Evolutionary conservation across 306 rosid genomes (phyloP), one percentile per base, ranked within the genome.

Genomic region (Coriaria nepalensis): DNA sequence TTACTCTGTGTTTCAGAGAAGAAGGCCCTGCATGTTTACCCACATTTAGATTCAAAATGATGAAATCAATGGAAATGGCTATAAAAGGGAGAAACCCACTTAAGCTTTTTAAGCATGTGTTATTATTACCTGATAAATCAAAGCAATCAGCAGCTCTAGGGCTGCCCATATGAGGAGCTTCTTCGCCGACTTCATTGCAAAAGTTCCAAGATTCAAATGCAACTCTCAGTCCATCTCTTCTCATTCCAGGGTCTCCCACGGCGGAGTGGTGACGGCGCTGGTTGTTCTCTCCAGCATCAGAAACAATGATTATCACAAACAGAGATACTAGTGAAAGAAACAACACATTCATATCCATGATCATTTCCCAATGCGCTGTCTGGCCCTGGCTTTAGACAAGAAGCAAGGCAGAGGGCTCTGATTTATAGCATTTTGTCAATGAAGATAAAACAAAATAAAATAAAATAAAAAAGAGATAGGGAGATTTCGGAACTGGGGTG

Each of bases 141-240:
- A 86, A 86, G 51, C 96, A 82, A 36, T 86, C 82, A 37, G 93
- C 88, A 12, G 81, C 86, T 76, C 90, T 76, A 10, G 96, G 93
- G 54, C 83, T 79, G 41, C 93, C 93, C 81, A 71, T 78, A 34
- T 43, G 47, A 52, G 93, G 86, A 63, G 93, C 83, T 72, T 86
- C 90, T 60, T 63, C 42, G 4, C 81, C 93, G 63, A 81, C 96
- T 66, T 86, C 93, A 66, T 86, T 82, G 79, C 96, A 86, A 48
- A 86, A 86, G 66, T 79, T 86, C 96, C 96, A 79, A 72, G 81
- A 88, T 64, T 86, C 96, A 62, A 86, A 78, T 40, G 75, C 96
- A 38, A 86, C 88, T 45, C 93, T 78, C n/a, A 81, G 65, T 10
- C 48, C 75, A 71, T 86, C 84, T 52, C 82, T 81, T 53, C 50